phyloP scores from a whole-genome alignment of 2,329 filamentous ascomycete genomes.

The Microdochium paspali region DNA sequence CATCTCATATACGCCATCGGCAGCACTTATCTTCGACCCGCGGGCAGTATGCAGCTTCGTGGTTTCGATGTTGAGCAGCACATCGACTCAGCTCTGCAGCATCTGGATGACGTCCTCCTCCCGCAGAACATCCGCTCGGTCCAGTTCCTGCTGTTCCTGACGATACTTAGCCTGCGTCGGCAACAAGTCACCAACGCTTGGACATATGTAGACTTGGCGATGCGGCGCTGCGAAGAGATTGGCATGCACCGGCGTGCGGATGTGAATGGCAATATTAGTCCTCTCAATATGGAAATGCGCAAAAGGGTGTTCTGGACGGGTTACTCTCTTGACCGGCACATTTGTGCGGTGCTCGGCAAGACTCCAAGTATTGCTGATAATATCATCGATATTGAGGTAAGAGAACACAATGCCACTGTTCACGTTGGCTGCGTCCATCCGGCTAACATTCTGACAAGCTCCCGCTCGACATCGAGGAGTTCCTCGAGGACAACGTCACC shows the following conservation, averaged over 20 bases:
- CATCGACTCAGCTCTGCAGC: conserved; percentile 7
- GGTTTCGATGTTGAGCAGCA: conserved; percentile 9
- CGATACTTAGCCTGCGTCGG: conserved; percentile 9
- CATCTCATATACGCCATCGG: conserved; percentile 20
- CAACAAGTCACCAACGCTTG: conserved; percentile 9
- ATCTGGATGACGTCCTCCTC: conserved; percentile 9
- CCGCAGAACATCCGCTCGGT: conserved; percentile 10
- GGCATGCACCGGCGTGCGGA: conserved; percentile 11
- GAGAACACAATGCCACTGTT: too few species aligned
- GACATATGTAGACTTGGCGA: conserved; percentile 10
- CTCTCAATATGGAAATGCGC: conserved; percentile 12
- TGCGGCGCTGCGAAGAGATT: conserved; percentile 11
- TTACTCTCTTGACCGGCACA: conserved; percentile 19
- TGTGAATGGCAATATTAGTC: conserved; percentile 1
- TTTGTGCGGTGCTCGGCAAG: conserved; percentile 19
- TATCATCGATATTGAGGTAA: conserved; percentile 15
- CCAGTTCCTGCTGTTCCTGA: conserved; percentile 11
- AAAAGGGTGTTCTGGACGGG: conserved; percentile 20
- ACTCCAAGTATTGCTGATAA: conserved; percentile 19
- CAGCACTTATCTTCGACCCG: conserved; percentile 18
- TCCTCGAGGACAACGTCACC: conserved; percentile 6
- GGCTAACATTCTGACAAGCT: too few species aligned
- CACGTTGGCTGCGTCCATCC: background rate
- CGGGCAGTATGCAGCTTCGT: conserved; percentile 13
- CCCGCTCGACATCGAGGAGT: conserved; percentile 17